These are phyloP conservation scores for Pleurotus cornucopiae DNA, from an alignment of 768 basidiomycete genomes.

Conservation along the genomic window DNA sequence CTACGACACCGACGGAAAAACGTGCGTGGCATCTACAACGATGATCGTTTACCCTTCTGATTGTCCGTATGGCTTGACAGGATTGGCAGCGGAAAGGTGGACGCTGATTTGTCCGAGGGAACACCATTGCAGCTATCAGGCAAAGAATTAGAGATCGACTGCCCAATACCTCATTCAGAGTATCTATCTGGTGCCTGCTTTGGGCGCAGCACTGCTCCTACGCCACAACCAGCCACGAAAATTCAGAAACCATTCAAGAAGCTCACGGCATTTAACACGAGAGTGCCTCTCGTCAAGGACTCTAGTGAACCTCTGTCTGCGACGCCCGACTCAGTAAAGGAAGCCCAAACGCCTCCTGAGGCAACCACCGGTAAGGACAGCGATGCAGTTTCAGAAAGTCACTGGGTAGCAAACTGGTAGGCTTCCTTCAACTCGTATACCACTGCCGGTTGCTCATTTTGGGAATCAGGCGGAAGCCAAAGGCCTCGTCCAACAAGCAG, in stretches of 20 bases:
- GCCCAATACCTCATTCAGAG: slow-evolving; percentile 46
- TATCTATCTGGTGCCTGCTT: slow-evolving; percentile 68
- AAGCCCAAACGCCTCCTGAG: too few species aligned
- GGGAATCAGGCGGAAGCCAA: slow-evolving; percentile 63
- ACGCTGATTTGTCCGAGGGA: slow-evolving; percentile 35
- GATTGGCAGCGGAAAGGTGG: slow-evolving; percentile 24
- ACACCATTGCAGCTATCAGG: slow-evolving; percentile 35
- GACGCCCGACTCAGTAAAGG: too few species aligned
- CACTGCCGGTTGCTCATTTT: slow-evolving; percentile 1
- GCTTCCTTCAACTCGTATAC: slow-evolving; percentile 11
- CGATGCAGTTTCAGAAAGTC: slow-evolving; percentile 23
- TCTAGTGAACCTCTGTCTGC: too few species aligned
- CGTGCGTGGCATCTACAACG: slow-evolving; percentile 34
- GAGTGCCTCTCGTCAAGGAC: too few species aligned
- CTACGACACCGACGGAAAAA: slow-evolving; percentile 60
- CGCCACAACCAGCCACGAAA: slow-evolving; percentile 16
- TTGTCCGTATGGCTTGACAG: slow-evolving; percentile 4
- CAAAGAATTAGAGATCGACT: slow-evolving; percentile 67
- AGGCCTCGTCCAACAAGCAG: slow-evolving; percentile 59
- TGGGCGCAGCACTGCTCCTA: slow-evolving; percentile 21
- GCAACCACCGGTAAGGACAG: background rate
- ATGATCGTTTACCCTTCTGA: background rate
- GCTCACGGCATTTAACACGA: slow-evolving; percentile 15
- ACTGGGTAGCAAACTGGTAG: slow-evolving; percentile 74
- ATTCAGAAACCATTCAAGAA: slow-evolving; percentile 18